Percentiles rank a stretch among this genome's conserved stretches.
These are phyloP conservation scores for Beverwykella pulmonaria DNA, from an alignment of 495 filamentous ascomycete species.

Conservation along the genomic window DNA sequence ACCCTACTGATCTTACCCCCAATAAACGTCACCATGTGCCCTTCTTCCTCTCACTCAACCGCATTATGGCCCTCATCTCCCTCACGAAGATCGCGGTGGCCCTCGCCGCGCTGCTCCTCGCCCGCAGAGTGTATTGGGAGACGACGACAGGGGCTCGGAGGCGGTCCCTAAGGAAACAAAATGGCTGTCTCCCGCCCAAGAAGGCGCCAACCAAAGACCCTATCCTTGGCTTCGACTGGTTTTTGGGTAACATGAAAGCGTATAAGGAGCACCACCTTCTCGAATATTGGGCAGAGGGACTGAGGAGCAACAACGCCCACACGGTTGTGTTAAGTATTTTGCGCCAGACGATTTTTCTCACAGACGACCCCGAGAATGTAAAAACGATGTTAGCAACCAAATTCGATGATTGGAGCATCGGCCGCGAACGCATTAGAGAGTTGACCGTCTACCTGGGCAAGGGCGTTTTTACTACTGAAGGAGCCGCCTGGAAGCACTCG, in stretches of 20 bases:
- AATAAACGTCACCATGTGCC: not conserved
- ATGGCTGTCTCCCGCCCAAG: slow-evolving; percentile 25
- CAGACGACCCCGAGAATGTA: slow-evolving; percentile 64
- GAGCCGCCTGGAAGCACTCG: slow-evolving; percentile 45
- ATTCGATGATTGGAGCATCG: slow-evolving; percentile 64
- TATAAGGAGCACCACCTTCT: slow-evolving; percentile 7
- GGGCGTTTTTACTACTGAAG: slow-evolving; percentile 34
- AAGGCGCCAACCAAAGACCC: not conserved
- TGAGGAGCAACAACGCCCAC: slow-evolving; percentile 10
- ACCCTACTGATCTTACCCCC: not conserved
- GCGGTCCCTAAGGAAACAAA: slow-evolving; percentile 5
- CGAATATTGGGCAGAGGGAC: not conserved
- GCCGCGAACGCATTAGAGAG: slow-evolving; percentile 46
- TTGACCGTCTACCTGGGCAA: slow-evolving; percentile 12
- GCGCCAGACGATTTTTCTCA: slow-evolving; percentile 45
- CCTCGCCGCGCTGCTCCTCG: slow-evolving; percentile 17
- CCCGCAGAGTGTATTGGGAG: slow-evolving; percentile 28
- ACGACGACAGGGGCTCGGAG: slow-evolving; percentile 12
- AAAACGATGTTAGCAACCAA: slow-evolving; percentile 62
- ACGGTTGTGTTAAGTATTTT: not conserved
- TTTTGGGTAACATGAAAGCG: slow-evolving; percentile 2
- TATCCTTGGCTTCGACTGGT: slow-evolving; percentile 9
- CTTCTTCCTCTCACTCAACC: not conserved
- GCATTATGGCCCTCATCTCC: slow-evolving; percentile 7
- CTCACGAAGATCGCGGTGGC: not conserved